Evolutionary conservation across 75 land plant genomes (phyloP), one percentile per base, ranked within the genome.

Genomic region (Pseudotsuga menziesii): DNA sequence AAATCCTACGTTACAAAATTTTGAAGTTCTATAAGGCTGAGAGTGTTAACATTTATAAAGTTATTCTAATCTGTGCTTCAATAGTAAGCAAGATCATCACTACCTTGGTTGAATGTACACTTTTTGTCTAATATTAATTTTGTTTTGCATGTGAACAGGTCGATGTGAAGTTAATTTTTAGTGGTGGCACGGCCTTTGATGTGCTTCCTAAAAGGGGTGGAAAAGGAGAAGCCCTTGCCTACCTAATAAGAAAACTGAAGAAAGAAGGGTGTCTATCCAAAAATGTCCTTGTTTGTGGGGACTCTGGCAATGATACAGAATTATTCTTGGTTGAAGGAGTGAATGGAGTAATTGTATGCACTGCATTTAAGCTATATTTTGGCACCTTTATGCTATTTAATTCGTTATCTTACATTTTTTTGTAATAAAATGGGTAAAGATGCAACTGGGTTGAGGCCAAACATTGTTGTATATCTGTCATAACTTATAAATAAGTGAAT

Each of bases 241-340:
- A 85, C 70, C 81, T 87, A 14, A 56, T 85, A 36, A 56, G 61
- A 54, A 87, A 85, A 77, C 56, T 83, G 78, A 81, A 74, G 57
- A 15, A 73, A 13, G 80, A 85, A 35, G 83, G 76, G 11, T 67
- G 58, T 61, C 41, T 29, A 56, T 79, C 77, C 11, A 74, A 76
- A 55, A 72, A 81, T 58, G 76, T 81, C 57, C 80, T 87, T 58
- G 88, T 87, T n/a, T 87, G 88, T 76, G 88, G 88, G 71, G 88
- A 87, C 67, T 87, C 88, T 7, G 88, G 88, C 36, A 87, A 87
- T 74, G 88, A 87, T 71, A 76, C 75, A 54, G 88, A 87, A 26
- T 80, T 87, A 44, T 85, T 85, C 55, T 74, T 61, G 27, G 87
- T 81, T 55, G 67, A 75, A 75, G 87, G 81, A 52, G 87, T 85